phyloP scores from a whole-genome alignment of 2,329 filamentous ascomycete genomes.

The Fusarium palustre region DNA sequence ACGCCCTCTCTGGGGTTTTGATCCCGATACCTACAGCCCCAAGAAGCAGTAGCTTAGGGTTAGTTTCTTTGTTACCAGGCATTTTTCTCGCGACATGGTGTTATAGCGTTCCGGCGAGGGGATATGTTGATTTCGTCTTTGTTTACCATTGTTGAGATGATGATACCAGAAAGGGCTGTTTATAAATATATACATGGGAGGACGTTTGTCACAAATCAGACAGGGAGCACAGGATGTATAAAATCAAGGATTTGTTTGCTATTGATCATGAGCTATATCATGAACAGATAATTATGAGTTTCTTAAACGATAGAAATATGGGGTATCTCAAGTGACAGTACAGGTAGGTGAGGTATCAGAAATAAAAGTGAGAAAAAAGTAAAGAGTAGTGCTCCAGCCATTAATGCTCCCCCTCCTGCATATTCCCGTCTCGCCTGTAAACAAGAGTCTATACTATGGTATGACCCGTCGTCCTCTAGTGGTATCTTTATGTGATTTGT shows the following conservation, averaged over 20 bases:
- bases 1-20: conserved; percentile 69
- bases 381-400: conserved; percentile 32
- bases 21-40: conserved; percentile 53
- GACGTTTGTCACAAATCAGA: neutral
- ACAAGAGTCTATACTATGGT: conserved; percentile 27
- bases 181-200: neutral
- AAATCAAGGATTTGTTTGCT: conserved; percentile 27
- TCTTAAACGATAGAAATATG: conserved; percentile 45
- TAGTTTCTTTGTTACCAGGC: neutral
- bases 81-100: neutral
- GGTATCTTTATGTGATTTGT: conserved; percentile 28
- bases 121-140: conserved; percentile 4
- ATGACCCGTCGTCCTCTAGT: conserved; percentile 32
- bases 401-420: conserved; percentile 25
- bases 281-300: conserved; percentile 36
- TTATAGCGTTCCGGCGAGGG: conserved; percentile 7
- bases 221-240: neutral
- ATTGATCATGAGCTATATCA: conserved; percentile 23
- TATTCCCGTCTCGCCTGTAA: conserved; percentile 13
- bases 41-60: conserved; percentile 3
- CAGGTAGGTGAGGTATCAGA: conserved; percentile 37
- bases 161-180: conserved; percentile 4
- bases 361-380: conserved; percentile 15
- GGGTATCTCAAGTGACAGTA: conserved; percentile 49
- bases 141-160: conserved; percentile 7